Conservation (phyloP, 2,329 filamentous ascomycete genomes). For the Canariomyces notabilis region DNA sequence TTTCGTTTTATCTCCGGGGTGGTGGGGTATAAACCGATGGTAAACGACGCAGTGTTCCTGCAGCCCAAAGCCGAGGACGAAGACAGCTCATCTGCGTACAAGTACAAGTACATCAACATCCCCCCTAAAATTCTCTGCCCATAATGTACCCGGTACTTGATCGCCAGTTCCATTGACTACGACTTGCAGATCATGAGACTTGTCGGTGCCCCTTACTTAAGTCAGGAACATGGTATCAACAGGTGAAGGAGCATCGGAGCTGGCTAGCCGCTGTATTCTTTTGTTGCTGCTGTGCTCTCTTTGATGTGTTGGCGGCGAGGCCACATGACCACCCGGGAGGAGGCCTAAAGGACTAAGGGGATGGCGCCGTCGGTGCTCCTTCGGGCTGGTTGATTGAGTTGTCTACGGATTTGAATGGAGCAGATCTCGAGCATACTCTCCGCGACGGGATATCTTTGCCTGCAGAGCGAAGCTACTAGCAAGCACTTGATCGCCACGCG, state of each 20-base stretch:
- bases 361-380: not conserved
- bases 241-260: not conserved
- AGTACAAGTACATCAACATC: no score
- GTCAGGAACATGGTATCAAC: no score
- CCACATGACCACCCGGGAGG: not conserved
- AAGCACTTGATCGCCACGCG: no score
- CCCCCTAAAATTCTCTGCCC: no score
- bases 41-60: constrained; percentile 10
- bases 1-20: not conserved
- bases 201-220: no score
- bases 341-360: not conserved
- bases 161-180: not conserved
- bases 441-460: no score
- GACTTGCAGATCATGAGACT: not conserved
- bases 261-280: not conserved
- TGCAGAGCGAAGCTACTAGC: no score
- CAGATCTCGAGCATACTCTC: no score
- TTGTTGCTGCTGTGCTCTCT: not conserved
- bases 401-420: no score
- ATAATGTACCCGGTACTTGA: no score
- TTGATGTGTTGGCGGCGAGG: not conserved
- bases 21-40: constrained; percentile 9
- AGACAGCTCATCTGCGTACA: no score
- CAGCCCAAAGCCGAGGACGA: constrained; percentile 11
- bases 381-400: not conserved